Evolutionary conservation across 176 grass and related monocot genomes (phyloP).

Genomic region (Aechmea fasciata): DNA sequence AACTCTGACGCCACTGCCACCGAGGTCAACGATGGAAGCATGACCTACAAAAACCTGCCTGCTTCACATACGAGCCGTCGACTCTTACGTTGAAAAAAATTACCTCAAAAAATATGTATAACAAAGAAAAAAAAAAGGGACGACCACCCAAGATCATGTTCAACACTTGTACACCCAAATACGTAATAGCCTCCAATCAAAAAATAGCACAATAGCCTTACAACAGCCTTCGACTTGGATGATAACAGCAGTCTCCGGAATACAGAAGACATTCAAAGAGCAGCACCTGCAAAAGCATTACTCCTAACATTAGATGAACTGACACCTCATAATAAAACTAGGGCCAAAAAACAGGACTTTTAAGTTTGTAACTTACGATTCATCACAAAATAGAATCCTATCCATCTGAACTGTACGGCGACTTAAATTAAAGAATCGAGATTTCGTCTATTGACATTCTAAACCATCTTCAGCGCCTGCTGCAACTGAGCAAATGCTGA

Average conservation of each 20-base stretch:
- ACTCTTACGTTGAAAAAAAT: too few species aligned
- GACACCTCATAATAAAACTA: background rate
- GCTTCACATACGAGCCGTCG: constrained; percentile 1
- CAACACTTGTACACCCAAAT: too few species aligned
- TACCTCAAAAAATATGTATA: constrained; percentile 10
- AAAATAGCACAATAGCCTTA: too few species aligned
- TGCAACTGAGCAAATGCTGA: constrained; percentile 86
- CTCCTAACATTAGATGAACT: background rate
- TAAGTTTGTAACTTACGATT: background rate
- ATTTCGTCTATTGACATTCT: constrained; percentile 35
- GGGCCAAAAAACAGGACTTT: background rate
- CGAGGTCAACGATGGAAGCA: constrained; percentile 8
- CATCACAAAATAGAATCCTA: background rate
- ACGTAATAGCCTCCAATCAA: too few species aligned
- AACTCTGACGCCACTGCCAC: background rate
- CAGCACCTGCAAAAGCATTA: background rate
- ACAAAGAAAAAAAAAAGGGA: background rate
- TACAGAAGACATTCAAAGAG: background rate
- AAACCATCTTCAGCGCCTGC: constrained; percentile 79
- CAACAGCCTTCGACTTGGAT: too few species aligned
- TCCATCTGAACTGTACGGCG: background rate
- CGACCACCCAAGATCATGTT: background rate
- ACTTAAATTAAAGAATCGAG: constrained; percentile 31
- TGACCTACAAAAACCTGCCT: constrained; percentile 19
- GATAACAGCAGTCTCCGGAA: too few species aligned